Conservation (phyloP, 805 yeast species). For the Spathaspora arborariae region DNA sequence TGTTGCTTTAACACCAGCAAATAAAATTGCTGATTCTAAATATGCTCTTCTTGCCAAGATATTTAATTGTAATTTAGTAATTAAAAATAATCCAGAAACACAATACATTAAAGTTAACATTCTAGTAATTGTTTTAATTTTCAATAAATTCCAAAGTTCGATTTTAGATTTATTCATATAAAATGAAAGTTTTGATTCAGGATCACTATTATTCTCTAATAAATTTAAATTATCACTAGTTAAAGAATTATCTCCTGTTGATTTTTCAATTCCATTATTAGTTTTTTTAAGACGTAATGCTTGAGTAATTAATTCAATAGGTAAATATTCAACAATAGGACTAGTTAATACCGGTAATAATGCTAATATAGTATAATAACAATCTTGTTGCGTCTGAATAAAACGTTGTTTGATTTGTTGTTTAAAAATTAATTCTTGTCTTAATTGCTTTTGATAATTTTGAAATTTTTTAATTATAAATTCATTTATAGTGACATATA, state of each 20-base stretch:
- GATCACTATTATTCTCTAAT: conserved; percentile 24
- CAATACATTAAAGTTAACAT: conserved; percentile 68
- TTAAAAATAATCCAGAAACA: conserved; percentile 63
- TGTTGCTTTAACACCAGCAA: conserved; percentile 49
- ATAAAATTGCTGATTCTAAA: conserved; percentile 67
- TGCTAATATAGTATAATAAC: conserved; percentile 78
- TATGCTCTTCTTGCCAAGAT: conserved; percentile 85
- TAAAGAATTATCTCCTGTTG: conserved; percentile 12
- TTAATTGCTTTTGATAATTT: conserved; percentile 36
- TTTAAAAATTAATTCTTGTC: conserved; percentile 39
- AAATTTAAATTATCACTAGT: conserved; percentile 40
- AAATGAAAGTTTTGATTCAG: conserved; percentile 9
- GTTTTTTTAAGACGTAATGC: conserved; percentile 62
- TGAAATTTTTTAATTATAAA: conserved; percentile 36
- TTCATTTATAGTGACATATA: conserved; percentile 34
- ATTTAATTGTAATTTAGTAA: conserved; percentile 83
- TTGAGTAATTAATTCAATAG: conserved; percentile 70
- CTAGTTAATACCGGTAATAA: conserved; percentile 71
- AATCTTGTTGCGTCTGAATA: conserved; percentile 88
- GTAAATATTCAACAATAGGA: conserved; percentile 57
- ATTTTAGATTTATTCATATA: conserved; percentile 31
- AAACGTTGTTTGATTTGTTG: conserved; percentile 71
- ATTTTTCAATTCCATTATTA: conserved; percentile 8
- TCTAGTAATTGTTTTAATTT: conserved; percentile 69
- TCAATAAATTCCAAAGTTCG: conserved; percentile 81